Evolutionary conservation across 345 rosid species (phyloP).

Genomic region (Diplotaxis tenuifolia): DNA sequence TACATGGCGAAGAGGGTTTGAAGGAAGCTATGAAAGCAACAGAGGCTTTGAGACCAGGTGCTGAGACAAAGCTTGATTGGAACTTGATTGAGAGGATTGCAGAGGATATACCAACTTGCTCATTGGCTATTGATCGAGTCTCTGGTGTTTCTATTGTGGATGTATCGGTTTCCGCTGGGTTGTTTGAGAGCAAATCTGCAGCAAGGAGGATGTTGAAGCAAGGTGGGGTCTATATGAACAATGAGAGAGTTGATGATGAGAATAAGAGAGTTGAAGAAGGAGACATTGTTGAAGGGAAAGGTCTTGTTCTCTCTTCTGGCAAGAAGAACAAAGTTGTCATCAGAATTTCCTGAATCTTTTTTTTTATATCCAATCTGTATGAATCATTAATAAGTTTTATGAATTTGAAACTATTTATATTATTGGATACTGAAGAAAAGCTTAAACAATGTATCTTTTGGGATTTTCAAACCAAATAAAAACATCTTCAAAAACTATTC

Average conservation of each 20-base stretch:
- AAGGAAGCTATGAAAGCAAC: slow-evolving; percentile 88
- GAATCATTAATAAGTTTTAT: too few species aligned
- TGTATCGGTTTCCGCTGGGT: slow-evolving; percentile 71
- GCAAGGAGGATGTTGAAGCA: slow-evolving; percentile 83
- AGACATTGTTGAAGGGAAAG: slow-evolving; percentile 85
- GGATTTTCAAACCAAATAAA: slow-evolving; percentile 4
- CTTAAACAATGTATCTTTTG: slow-evolving; percentile 10
- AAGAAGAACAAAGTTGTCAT: slow-evolving; percentile 92
- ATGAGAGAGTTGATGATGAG: slow-evolving; percentile 73
- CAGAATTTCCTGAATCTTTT: slow-evolving; percentile 52
- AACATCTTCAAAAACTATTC: slow-evolving; percentile 29
- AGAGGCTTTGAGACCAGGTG: slow-evolving; percentile 87
- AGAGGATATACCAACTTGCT: slow-evolving; percentile 85
- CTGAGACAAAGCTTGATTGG: slow-evolving; percentile 90
- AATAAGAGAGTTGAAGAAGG: slow-evolving; percentile 60
- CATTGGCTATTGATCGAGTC: slow-evolving; percentile 56
- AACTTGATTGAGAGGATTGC: slow-evolving; percentile 77
- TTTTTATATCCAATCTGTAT: too few species aligned
- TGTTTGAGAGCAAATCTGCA: slow-evolving; percentile 84
- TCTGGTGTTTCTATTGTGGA: slow-evolving; percentile 58
- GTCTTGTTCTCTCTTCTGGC: slow-evolving; percentile 89
- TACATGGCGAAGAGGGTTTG: slow-evolving; percentile 89
- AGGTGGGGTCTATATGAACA: slow-evolving; percentile 95
- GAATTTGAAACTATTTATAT: too few species aligned
- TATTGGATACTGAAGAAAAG: too few species aligned